These are phyloP conservation scores for Wallacemonas sp. DNA, from an alignment of 208 protist species.

Conservation along the genomic window DNA sequence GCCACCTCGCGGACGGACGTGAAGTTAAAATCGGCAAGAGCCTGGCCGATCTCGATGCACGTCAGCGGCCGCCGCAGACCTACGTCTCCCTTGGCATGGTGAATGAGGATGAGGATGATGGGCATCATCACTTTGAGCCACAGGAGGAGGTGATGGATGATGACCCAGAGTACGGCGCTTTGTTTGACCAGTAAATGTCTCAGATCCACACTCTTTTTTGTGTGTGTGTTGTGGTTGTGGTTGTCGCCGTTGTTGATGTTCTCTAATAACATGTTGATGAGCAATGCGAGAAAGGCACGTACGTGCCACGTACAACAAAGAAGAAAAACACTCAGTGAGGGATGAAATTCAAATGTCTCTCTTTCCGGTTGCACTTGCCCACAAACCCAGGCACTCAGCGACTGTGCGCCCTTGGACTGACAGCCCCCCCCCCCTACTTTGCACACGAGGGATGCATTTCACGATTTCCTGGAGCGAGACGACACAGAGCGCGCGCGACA, in stretches of 20 bases:
- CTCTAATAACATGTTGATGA: too few relatives aligned
- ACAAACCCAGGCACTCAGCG: too few relatives aligned
- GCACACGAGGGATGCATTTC: too few relatives aligned
- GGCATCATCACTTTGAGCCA: constrained; percentile 46
- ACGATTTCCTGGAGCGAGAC: too few relatives aligned
- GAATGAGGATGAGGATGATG: constrained; percentile 31
- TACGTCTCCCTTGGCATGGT: constrained; percentile 17
- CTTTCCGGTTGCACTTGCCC: too few relatives aligned
- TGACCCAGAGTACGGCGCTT: constrained; percentile 34
- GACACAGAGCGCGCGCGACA: too few relatives aligned
- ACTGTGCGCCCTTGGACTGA: too few relatives aligned
- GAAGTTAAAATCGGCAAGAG: background rate
- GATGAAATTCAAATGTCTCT: too few relatives aligned
- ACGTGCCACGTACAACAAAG: too few relatives aligned
- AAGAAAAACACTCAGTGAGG: too few relatives aligned
- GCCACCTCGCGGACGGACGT: background rate
- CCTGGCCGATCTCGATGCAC: constrained; percentile 12
- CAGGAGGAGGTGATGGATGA: constrained; percentile 26
- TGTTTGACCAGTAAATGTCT: constrained; percentile 27
- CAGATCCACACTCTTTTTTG: background rate
- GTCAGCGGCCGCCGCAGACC: constrained; percentile 9
- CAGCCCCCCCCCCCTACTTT: too few relatives aligned
- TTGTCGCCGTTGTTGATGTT: background rate
- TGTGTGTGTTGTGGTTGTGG: constrained; percentile 2
- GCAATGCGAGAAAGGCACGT: too few relatives aligned